Evolutionary conservation across 345 rosid species (phyloP), one percentile per base, ranked within the genome.

Genomic region (Chamaenerion angustifolium): DNA sequence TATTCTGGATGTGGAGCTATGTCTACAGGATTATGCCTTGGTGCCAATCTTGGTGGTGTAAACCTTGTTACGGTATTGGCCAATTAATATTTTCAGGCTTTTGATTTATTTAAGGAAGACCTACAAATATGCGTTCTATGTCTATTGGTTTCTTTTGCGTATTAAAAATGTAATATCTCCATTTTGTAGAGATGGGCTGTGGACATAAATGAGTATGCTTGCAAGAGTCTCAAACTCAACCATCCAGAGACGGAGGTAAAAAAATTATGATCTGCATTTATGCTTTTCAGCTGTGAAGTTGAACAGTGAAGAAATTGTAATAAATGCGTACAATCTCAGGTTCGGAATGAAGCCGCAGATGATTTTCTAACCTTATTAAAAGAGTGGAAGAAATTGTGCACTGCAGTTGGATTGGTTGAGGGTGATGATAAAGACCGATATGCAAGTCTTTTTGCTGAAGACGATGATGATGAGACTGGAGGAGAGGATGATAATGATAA

Each of bases 1-100:
- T 85, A 88, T 57, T 71, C 81, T 46, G 95, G 95, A 2, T 88
- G 97, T 67, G 93, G 95, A 8, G 95, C 86, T 6, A 82, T 88
- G 95, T 85, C 97, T 0, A 88, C 86, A 0, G 95, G 97, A 1
- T 60, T 88, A 40, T 78, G 88, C 56, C 72, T 82, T 13, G 92
- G 96, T 13, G 82, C 96, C 21, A 64, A 74, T 4, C 23, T 71
- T n/a, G 63, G 82, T 15, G 79, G 83, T 6, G 19, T 66, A 11
- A 68, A 78, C 16, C 88, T 88, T 37, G 68, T 74, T 18, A 88
- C 88, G 0, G 88, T 82, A 56, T 56, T 31, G 37, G 7, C 37
- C 37, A 31, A 31, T 31, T n/a, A 0, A 7, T 31, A 31, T 8
- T 31, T 31, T 31, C 10, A 31, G 7, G 1, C 8, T 2, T 21